These are phyloP conservation scores for Sporothrix humicola DNA, from an alignment of 2,329 filamentous ascomycete genomes.

Conservation along the genomic window DNA sequence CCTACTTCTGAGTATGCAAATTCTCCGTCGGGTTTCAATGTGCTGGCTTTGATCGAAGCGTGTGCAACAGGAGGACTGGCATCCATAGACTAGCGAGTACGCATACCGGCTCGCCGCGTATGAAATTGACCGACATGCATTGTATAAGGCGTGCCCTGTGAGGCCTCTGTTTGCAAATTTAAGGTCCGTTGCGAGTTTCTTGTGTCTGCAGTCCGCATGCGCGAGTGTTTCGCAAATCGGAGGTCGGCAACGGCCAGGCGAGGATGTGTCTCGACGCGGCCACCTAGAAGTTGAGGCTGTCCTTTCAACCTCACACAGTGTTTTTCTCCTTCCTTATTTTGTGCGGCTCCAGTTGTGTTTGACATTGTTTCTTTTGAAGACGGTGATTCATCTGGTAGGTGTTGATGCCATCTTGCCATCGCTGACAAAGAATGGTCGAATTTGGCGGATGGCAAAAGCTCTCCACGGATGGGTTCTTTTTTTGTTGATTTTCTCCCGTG, in stretches of 20 bases:
- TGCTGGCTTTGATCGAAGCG: slow-evolving; percentile 32
- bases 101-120: slow-evolving; percentile 7
- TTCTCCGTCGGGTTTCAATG: slow-evolving; percentile 41
- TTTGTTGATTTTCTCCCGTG: background rate
- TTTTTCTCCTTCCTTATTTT: slow-evolving; percentile 11
- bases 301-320: slow-evolving; percentile 6
- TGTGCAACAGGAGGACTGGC: slow-evolving; percentile 35
- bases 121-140: background rate
- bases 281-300: slow-evolving; percentile 10
- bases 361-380: slow-evolving; percentile 2
- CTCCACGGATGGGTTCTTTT: background rate
- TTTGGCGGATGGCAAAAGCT: background rate
- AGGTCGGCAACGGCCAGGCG: slow-evolving; percentile 35
- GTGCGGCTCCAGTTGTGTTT: slow-evolving; percentile 11
- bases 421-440: background rate
- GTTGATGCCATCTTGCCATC: background rate
- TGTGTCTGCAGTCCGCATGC: slow-evolving; percentile 8
- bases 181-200: background rate
- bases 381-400: background rate
- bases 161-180: background rate
- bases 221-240: slow-evolving; percentile 39
- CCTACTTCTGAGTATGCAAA: slow-evolving; percentile 38
- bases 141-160: background rate
- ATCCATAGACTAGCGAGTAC: slow-evolving; percentile 31
- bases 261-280: slow-evolving; percentile 8